Evolutionary conservation across 2,329 filamentous ascomycete genomes (phyloP).

Genomic region (Aciculosporium take): DNA sequence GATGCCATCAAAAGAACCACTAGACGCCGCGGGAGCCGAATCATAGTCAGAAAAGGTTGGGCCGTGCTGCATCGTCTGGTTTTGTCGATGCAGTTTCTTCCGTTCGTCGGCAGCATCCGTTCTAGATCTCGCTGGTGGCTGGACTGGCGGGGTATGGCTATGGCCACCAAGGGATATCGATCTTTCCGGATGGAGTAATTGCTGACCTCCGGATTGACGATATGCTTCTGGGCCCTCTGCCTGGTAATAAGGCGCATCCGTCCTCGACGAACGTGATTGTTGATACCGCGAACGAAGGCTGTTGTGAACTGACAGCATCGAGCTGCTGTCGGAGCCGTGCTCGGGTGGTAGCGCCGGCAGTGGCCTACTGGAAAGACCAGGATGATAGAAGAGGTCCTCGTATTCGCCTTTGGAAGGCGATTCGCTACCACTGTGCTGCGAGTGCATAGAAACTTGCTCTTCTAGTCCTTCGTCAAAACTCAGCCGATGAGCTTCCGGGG

Average conservation of each 20-base stretch:
- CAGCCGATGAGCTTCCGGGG: slow-evolving; percentile 57
- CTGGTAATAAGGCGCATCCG: slow-evolving; percentile 27
- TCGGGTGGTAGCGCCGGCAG: slow-evolving; percentile 48
- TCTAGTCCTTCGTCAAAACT: slow-evolving; percentile 84
- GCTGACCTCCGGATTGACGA: slow-evolving; percentile 22
- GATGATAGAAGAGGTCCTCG: slow-evolving; percentile 88
- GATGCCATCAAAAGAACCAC: slow-evolving; percentile 64
- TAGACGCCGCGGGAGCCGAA: slow-evolving; percentile 33
- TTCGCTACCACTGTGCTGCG: slow-evolving; percentile 45
- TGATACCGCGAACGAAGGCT: slow-evolving; percentile 29
- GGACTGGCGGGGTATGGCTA: slow-evolving; percentile 62
- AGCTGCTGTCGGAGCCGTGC: slow-evolving; percentile 46
- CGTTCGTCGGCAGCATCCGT: slow-evolving; percentile 76
- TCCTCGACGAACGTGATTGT: slow-evolving; percentile 34
- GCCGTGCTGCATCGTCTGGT: slow-evolving; percentile 37
- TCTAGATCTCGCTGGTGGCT: slow-evolving; percentile 78
- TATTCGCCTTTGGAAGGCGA: slow-evolving; percentile 59
- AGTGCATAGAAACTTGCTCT: slow-evolving; percentile 49
- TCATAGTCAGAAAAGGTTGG: slow-evolving; percentile 43
- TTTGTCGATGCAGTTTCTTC: slow-evolving; percentile 38
- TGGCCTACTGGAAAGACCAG: slow-evolving; percentile 54
- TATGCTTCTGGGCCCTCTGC: slow-evolving; percentile 36
- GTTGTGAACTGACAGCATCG: slow-evolving; percentile 32
- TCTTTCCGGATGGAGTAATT: slow-evolving; percentile 41
- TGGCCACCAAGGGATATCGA: slow-evolving; percentile 76